Evolutionary conservation across 306 rosid species (phyloP), one percentile per base, ranked within the genome.

Genomic region (Adenanthera pavonina): DNA sequence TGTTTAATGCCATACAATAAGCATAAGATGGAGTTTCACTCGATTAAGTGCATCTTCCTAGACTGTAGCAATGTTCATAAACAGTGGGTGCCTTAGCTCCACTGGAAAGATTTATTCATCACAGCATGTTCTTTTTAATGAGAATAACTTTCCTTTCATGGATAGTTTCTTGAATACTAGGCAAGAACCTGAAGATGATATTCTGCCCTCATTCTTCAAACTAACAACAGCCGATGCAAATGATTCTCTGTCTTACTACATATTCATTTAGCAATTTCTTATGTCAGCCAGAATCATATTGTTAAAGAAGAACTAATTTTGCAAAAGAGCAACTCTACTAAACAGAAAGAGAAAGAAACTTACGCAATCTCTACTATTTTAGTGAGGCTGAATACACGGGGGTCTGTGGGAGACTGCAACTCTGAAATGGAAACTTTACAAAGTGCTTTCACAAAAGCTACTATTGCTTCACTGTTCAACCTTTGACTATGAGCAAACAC

Each of bases 401-500:
- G 99, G 54, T 96, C 99, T 72, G 97, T 92, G 82, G 97, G 99
- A 91, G 99, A 93, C 89, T 96, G 99, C 92, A 96, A 87, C 88
- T 96, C 99, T 53, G 87, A 86, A 85, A 93, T 89, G 84, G 99
- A 87, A 81, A 93, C 97, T 89, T 96, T 96, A 87, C 97, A 92
- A 53, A 96, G 92, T 68, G 98, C 96, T 85, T 94, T 96, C 51
- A 96, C 98, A 86, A 96, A 96, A 84, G 97, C 97, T 65, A 96
- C 97, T 85, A 96, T 96, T 34, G 99, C 97, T 85, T 96, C 99
- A 79, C 99, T 94, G 86, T 93, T 96, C 91, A 96, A 85, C 89
- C 97, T 91, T 91, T 96, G 99, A 84, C 99, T 96, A 86, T 92
- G 94, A 57, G 99, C 98, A 89, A 96, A 96, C 20, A 96, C 98